phyloP scores from a whole-genome alignment of 495 filamentous ascomycete genomes.

The Penicillium salamii region DNA sequence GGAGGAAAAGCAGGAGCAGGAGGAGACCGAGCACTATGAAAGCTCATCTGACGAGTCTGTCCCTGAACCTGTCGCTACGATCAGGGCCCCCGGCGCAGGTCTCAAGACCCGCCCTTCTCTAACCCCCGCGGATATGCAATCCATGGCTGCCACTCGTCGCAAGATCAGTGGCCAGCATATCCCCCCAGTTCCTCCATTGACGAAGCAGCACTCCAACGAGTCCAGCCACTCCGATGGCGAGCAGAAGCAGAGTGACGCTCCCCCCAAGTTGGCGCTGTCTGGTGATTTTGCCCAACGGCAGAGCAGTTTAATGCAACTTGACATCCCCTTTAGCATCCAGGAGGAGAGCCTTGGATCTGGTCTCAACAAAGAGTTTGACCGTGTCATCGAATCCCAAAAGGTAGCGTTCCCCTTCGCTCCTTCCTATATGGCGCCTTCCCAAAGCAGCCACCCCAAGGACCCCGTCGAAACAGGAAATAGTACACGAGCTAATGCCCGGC shows the following conservation, averaged over 20 bases:
- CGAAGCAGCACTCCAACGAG: constrained; percentile 34
- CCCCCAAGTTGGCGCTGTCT: constrained; percentile 14
- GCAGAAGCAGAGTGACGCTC: constrained; percentile 20
- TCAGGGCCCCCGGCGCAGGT: constrained; percentile 81
- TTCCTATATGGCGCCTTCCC: constrained; percentile 23
- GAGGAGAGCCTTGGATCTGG: constrained; percentile 68
- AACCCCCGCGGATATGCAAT: constrained; percentile 76
- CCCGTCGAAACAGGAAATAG: constrained; percentile 2
- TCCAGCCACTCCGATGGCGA: constrained; percentile 23
- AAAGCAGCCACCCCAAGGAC: constrained; percentile 10
- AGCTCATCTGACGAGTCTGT: constrained; percentile 49
- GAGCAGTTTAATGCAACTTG: constrained; percentile 58
- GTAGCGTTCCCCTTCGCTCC: constrained; percentile 64
- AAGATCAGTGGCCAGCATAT: constrained; percentile 74
- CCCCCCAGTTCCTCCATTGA: constrained; percentile 54
- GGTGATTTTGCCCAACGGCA: constrained; percentile 39
- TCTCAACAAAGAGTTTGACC: constrained; percentile 88
- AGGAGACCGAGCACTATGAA: constrained; percentile 15
- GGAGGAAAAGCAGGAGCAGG: too few species aligned
- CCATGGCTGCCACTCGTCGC: constrained; percentile 84
- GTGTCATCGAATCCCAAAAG: constrained; percentile 97
- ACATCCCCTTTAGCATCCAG: constrained; percentile 59
- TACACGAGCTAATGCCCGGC: constrained; percentile 54
- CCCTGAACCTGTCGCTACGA: constrained; percentile 83
- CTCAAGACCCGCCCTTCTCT: constrained; percentile 88